phyloP scores from a whole-genome alignment of 2,329 filamentous ascomycete genomes.

The Teratosphaeria viscida region DNA sequence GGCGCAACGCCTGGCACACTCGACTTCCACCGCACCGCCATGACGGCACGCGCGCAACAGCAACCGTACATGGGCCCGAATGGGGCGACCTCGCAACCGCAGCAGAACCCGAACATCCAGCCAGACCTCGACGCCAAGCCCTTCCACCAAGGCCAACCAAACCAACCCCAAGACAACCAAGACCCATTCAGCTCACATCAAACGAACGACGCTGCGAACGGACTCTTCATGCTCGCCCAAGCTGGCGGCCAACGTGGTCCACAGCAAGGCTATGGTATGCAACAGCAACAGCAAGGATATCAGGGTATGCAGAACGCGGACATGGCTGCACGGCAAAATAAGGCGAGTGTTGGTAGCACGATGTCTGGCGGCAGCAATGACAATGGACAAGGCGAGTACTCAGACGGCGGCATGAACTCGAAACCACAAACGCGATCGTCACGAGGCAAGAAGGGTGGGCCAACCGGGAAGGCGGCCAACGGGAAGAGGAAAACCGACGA shows the following conservation, averaged over 20 bases:
- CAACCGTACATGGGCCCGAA: slow-evolving; percentile 27
- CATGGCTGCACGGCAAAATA: slow-evolving; percentile 29
- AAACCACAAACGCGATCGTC: slow-evolving; percentile 51
- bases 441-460: slow-evolving; percentile 56
- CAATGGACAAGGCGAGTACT: slow-evolving; percentile 50
- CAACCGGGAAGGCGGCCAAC: slow-evolving; percentile 43
- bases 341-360: slow-evolving; percentile 51
- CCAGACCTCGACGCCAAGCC: slow-evolving; percentile 30
- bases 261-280: slow-evolving; percentile 40
- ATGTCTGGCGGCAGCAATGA: slow-evolving; percentile 34
- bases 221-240: slow-evolving; percentile 80
- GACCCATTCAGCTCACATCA: slow-evolving; percentile 80
- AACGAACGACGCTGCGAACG: slow-evolving; percentile 86
- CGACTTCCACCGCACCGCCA: slow-evolving; percentile 88
- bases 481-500: slow-evolving; percentile 74
- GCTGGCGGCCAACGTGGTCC: slow-evolving; percentile 49
- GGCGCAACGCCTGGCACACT: slow-evolving; percentile 81
- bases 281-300: slow-evolving; percentile 34
- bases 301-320: slow-evolving; percentile 26
- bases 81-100: slow-evolving; percentile 33
- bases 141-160: slow-evolving; percentile 46
- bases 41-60: slow-evolving; percentile 61
- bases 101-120: slow-evolving; percentile 30
- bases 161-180: slow-evolving; percentile 29
- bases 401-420: slow-evolving; percentile 56